Conservation (phyloP, 176 grass and related monocot genomes). For the Calamus simplicifolius region DNA sequence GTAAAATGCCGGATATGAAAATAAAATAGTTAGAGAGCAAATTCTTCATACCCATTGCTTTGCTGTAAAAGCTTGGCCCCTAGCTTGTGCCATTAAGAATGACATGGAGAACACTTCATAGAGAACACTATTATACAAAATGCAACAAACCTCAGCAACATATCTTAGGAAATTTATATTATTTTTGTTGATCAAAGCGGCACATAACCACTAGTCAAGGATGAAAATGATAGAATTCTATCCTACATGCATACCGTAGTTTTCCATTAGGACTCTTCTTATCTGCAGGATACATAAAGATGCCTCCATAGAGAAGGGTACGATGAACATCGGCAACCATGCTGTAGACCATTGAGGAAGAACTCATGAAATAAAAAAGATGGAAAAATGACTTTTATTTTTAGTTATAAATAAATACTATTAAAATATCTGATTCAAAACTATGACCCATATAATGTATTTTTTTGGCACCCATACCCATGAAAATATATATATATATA, state of each 20-base stretch:
- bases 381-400: too few relatives aligned
- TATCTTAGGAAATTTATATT: too few relatives aligned
- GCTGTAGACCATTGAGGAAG: slow-evolving; percentile 37
- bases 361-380: too few relatives aligned
- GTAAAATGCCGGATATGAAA: background rate
- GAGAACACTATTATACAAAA: slow-evolving; percentile 52
- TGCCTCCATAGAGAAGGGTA: slow-evolving; percentile 84
- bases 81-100: slow-evolving; percentile 91
- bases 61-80: slow-evolving; percentile 88
- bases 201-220: too few relatives aligned
- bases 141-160: background rate
- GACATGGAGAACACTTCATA: slow-evolving; percentile 99
- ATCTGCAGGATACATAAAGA: slow-evolving; percentile 96
- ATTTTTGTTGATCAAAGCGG: too few relatives aligned
- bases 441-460: too few relatives aligned
- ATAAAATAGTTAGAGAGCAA: background rate
- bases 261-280: slow-evolving; percentile 84
- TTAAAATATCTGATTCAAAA: too few relatives aligned
- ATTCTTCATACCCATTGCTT: slow-evolving; percentile 58
- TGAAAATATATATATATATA: too few relatives aligned
- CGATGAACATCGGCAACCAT: slow-evolving; percentile 99
- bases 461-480: too few relatives aligned
- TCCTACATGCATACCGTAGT: slow-evolving; percentile 45
- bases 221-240: background rate
- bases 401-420: too few relatives aligned